These are phyloP conservation scores for Tuber aestivum DNA, from an alignment of 495 filamentous ascomycete species.

Conservation along the genomic window DNA sequence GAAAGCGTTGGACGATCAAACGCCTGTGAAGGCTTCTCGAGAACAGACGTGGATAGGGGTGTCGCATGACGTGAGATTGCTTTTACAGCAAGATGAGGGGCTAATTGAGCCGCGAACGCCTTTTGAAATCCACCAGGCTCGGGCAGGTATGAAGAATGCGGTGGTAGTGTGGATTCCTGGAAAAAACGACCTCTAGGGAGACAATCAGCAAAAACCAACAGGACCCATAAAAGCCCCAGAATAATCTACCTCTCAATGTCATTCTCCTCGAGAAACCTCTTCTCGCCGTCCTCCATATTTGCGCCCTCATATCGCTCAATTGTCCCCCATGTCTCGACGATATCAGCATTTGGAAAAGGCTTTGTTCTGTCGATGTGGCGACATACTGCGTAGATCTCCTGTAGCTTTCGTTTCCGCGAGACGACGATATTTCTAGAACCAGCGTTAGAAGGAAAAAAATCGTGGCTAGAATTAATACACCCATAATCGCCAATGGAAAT, in stretches of 20 bases:
- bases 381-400: constrained; percentile 40
- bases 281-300: constrained; percentile 35
- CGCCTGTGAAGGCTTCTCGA: constrained; percentile 13
- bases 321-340: constrained; percentile 36
- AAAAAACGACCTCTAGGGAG: constrained; percentile 33
- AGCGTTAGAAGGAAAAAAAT: not conserved
- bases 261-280: constrained; percentile 40
- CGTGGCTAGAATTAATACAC: not conserved
- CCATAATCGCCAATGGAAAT: not conserved
- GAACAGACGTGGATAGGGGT: constrained; percentile 6
- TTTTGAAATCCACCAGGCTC: constrained; percentile 32
- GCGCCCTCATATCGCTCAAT: constrained; percentile 32
- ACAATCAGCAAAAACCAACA: constrained; percentile 10
- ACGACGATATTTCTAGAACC: constrained; percentile 28
- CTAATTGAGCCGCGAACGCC: constrained; percentile 11
- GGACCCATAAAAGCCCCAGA: not conserved
- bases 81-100: constrained; percentile 16
- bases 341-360: constrained; percentile 31
- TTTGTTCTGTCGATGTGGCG: constrained; percentile 33
- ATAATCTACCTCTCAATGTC: constrained; percentile 36
- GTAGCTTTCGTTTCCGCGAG: constrained; percentile 42
- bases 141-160: constrained; percentile 29
- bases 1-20: not conserved
- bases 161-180: constrained; percentile 35
- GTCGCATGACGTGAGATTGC: constrained; percentile 7